phyloP scores from a whole-genome alignment of 352 stramenopile species.

The Globisporangium radiosum region DNA sequence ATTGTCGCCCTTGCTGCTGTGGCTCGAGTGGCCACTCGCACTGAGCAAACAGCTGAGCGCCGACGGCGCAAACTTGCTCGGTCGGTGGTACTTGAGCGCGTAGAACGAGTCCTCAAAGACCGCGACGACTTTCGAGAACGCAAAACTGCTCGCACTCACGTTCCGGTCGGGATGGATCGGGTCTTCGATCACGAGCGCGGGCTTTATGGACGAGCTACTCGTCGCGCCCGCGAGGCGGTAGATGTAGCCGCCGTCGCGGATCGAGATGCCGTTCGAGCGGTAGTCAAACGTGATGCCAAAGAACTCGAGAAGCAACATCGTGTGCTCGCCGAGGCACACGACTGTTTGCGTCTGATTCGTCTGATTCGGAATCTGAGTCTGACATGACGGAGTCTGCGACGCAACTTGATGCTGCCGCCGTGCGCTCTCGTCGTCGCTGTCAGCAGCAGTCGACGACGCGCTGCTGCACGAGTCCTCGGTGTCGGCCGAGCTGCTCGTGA shows the following conservation, averaged over 20 bases:
- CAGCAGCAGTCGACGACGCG: slow-evolving; percentile 35
- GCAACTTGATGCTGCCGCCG: slow-evolving; percentile 4
- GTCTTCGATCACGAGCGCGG: slow-evolving; percentile 82
- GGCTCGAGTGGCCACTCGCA: slow-evolving; percentile 47
- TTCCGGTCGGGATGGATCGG: slow-evolving; percentile 85
- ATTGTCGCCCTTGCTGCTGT: slow-evolving; percentile 1
- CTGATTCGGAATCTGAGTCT: not conserved
- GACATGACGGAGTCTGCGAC: no score
- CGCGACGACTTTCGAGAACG: slow-evolving; percentile 77
- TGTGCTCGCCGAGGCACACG: slow-evolving; percentile 65
- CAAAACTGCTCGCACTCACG: slow-evolving; percentile 82
- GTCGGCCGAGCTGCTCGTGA: slow-evolving; percentile 75
- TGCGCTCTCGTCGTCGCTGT: slow-evolving; percentile 46
- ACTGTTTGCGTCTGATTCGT: slow-evolving; percentile 2
- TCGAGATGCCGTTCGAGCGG: slow-evolving; percentile 73
- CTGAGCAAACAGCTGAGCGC: slow-evolving; percentile 77
- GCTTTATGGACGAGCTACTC: slow-evolving; percentile 20
- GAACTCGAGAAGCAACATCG: slow-evolving; percentile 77
- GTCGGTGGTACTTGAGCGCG: slow-evolving; percentile 76
- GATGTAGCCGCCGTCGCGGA: slow-evolving; percentile 82
- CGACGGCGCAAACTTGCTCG: slow-evolving; percentile 68
- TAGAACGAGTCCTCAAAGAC: slow-evolving; percentile 85
- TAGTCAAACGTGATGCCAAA: slow-evolving; percentile 86
- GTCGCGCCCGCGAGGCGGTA: slow-evolving; percentile 59
- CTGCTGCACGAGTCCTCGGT: slow-evolving; percentile 58